Conservation (phyloP, 208 protist genomes). For the Blechomonas ayalai region DNA sequence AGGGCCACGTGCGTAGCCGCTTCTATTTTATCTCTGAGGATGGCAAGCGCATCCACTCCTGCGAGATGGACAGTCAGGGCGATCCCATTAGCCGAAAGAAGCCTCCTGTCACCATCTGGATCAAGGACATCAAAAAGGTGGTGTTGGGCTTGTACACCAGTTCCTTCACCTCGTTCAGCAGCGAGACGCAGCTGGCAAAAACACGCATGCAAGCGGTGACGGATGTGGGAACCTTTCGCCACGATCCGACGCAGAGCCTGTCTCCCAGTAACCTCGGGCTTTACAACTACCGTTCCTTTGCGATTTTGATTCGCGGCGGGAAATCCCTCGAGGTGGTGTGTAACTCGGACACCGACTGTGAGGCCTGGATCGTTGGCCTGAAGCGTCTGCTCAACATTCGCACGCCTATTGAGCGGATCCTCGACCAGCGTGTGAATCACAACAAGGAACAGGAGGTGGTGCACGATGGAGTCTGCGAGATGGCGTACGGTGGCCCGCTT, state of each 20-base stretch:
- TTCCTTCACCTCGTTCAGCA: conserved; percentile 69
- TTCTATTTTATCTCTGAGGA: conserved; percentile 90
- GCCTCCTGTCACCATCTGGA: conserved; percentile 74
- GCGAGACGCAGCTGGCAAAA: conserved; percentile 61
- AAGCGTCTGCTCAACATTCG: conserved; percentile 73
- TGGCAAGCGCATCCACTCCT: conserved; percentile 81
- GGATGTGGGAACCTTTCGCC: conserved; percentile 74
- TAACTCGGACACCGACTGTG: conserved; percentile 85
- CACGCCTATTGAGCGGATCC: conserved; percentile 43
- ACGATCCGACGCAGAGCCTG: conserved; percentile 67
- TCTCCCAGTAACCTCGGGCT: conserved; percentile 68
- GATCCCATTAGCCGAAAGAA: conserved; percentile 72
- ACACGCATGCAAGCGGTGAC: conserved; percentile 55
- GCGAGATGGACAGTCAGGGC: conserved; percentile 77
- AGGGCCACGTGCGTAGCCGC: conserved; percentile 54
- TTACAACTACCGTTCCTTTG: conserved; percentile 87
- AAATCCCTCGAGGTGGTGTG: conserved; percentile 88
- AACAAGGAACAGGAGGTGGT: conserved; percentile 2
- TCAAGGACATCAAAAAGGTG: conserved; percentile 83
- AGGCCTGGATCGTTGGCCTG: conserved; percentile 83
- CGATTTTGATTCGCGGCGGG: conserved; percentile 63
- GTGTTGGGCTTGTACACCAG: conserved; percentile 79
- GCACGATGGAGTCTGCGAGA: conserved; percentile 19
- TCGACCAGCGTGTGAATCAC: conserved; percentile 31
- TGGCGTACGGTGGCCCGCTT: conserved; percentile 74